Base-by-base conservation (phyloP, 805 yeast genomes). In the Maudiozyma barnettii region DNA sequence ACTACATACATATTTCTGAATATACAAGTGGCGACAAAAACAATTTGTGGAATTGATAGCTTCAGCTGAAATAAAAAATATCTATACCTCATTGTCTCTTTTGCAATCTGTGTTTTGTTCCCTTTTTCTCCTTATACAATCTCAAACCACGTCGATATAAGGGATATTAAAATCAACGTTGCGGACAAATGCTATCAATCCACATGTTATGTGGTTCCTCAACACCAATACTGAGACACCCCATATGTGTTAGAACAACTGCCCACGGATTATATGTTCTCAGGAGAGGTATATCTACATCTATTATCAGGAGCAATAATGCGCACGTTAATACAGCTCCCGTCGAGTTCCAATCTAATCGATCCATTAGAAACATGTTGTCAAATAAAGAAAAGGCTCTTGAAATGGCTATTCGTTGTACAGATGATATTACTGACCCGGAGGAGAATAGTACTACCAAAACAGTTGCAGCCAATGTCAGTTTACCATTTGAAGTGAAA, bases 401-500 rank as follows among this genome's bases (percentile, higher is more conserved):
- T n/a, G 43, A 40, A 19, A 64, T 63, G 43, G 67, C 67, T 1
- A 55, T 67, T n/a, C 63, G 69, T 36, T 60, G 69, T 42, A 61
- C 68, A 4, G 57, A 59, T 42, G 43, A 40, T 19, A 29, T 40
- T 9, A 40, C 43, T 4, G 43, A 26, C 18, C 20, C 26, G 7
- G 26, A 23, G 16, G 26, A 40, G n/a, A 23, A n/a, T 12, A 9
- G 19, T 2, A 23, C 12, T 21, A 2, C 9, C 7, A 22, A 21
- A n/a, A 21, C 19, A 37, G 18, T 6, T 7, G 38, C 38, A 35
- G 23, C 19, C 7, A 20, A 20, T 46, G 57, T 1, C 51, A 18
- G 19, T 5, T 4, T 54, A 29, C 90, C 90, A 0, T 84, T 83
- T 57, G 67, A 74, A 38, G 82, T 82, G 3, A 73, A 72, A 44